Evolutionary conservation across 73 alveolate species (phyloP).

Genomic region (Paramecium pentaurelia): DNA sequence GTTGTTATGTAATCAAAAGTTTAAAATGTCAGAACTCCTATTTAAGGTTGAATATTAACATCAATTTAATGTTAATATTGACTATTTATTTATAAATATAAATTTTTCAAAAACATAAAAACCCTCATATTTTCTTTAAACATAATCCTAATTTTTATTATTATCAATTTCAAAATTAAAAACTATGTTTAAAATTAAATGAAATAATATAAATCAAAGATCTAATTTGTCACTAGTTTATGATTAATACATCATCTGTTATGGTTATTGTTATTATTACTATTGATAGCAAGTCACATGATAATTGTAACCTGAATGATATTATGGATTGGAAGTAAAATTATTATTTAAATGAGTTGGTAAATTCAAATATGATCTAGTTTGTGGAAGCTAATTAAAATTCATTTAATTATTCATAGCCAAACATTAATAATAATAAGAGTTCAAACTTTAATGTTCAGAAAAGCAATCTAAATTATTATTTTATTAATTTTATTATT

Average conservation of each 20-base stretch:
- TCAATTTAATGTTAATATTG: not conserved
- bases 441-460: not conserved
- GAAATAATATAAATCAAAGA: not conserved
- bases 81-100: not conserved
- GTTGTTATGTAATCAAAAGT: not conserved
- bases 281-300: not conserved
- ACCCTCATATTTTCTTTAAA: too few relatives aligned
- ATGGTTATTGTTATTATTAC: not conserved
- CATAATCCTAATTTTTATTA: too few relatives aligned
- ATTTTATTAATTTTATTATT: not conserved
- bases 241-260: not conserved
- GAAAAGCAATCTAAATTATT: not conserved
- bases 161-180: too few relatives aligned
- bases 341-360: not conserved
- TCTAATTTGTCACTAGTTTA: not conserved
- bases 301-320: not conserved
- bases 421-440: not conserved
- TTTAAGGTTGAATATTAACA: slow-evolving; percentile 2
- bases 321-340: not conserved
- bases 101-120: not conserved
- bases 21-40: not conserved
- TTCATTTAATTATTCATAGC: not conserved
- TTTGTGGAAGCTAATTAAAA: not conserved
- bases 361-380: not conserved
- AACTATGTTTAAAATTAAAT: not conserved